Base-by-base conservation (phyloP, 164 flowering plant genomes). In the Pachysandra terminalis region DNA sequence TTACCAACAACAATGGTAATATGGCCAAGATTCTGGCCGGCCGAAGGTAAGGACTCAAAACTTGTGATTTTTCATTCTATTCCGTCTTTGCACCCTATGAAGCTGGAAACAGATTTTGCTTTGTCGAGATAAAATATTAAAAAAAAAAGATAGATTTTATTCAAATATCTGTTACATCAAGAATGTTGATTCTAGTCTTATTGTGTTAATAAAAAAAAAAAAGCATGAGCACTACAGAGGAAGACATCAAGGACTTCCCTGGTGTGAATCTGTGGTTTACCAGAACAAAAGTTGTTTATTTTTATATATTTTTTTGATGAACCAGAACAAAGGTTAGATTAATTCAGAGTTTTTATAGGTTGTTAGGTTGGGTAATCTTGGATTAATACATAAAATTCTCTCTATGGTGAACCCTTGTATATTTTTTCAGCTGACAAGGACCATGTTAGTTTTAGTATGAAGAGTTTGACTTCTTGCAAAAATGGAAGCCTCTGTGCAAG, bases 11-110 rank as follows among this genome's bases (percentile, higher is more conserved):
- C 72, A 93, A 96, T 71, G 99, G 99, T n/a, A 96, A 96, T 70
- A 96, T 93, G 98, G 99, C 98, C 64, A 96, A 96, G 84, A 86
- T 91, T 76, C 88, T 96, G 65, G 94, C 98, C 23, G 99, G 98
- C 60, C 73, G 93, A 79, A 88, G 99, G 99, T 96, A 80, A 74
- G 68, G 65, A 70, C 54, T 66, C 35, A 16, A 65, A 69, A 56
- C 26, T 51, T 17, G 21, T 21, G 45, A 27, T 56, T 3, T 41
- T 13, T 63, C 63, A 40, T 67, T 51, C 35, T 21, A 54, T 53
- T 64, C 21, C 32, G 25, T 35, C 45, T 40, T 4, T 5, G 54
- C 37, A 54, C 24, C 21, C 24, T 19, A 5, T 19, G 64, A 26
- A 28, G 5, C 21, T 19, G 25, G 56, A 48, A 41, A 27, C 28